Conservation (phyloP, 768 basidiomycete species). For the Lentinula sp. region DNA sequence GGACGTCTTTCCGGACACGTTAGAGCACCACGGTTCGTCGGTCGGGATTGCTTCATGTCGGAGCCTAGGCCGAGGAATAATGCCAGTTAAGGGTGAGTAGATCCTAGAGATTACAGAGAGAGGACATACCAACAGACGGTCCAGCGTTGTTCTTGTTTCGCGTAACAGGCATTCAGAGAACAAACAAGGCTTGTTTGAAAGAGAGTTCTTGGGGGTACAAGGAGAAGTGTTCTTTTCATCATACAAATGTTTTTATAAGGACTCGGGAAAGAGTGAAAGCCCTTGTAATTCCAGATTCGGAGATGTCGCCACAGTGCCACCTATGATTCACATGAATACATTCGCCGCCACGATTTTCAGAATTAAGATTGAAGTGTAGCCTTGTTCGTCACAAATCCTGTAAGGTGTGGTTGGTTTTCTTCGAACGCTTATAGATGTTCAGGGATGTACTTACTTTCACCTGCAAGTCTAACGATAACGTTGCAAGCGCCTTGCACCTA, state of each 20-base stretch:
- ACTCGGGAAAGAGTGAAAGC: too few species aligned
- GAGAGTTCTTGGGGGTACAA: too few species aligned
- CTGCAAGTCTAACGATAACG: neutral
- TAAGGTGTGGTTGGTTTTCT: neutral
- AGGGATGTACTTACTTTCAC: too few species aligned
- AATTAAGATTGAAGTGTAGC: too few species aligned
- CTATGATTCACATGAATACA: neutral
- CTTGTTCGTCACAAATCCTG: too few species aligned
- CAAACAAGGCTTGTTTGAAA: neutral
- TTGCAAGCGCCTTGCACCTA: neutral
- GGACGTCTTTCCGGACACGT: slow-evolving; percentile 18
- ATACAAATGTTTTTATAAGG: too few species aligned
- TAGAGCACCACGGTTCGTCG: too few species aligned
- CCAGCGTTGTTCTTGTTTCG: neutral
- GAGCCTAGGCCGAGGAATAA: too few species aligned
- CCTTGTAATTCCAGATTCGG: neutral
- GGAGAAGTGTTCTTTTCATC: too few species aligned
- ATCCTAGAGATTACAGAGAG: too few species aligned
- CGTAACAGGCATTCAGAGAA: neutral
- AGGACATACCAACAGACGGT: neutral
- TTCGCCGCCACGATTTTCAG: neutral
- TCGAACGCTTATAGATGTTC: neutral
- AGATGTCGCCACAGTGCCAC: neutral
- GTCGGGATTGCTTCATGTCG: too few species aligned
- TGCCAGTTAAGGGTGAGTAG: too few species aligned